Conservation (phyloP, 345 rosid species). For the Lepidium didymum region DNA sequence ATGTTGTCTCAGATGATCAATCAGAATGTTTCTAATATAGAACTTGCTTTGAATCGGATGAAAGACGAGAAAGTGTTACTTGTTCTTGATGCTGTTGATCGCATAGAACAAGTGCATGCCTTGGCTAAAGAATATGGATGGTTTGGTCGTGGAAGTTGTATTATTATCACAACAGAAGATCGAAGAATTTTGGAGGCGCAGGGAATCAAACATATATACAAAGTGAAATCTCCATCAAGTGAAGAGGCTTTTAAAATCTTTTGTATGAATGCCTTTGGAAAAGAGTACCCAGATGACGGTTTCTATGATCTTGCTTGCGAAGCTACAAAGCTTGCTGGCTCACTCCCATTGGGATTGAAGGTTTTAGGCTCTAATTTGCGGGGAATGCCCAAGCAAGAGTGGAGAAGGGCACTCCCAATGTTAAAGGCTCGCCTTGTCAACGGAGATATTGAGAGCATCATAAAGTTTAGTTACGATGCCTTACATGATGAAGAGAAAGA, state of each 20-base stretch:
- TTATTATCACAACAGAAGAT: not conserved
- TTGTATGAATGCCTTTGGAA: not conserved
- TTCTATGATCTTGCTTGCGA: not conserved
- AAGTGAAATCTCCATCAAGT: not conserved
- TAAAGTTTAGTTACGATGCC: conserved; percentile 26
- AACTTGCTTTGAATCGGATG: not conserved
- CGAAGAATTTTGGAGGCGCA: not conserved
- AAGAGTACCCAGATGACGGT: not conserved
- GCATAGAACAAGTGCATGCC: not conserved
- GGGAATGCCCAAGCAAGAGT: not conserved
- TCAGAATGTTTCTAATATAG: not conserved
- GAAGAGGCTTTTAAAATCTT: not conserved
- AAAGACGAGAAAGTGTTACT: not conserved
- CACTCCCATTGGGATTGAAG: conserved; percentile 29
- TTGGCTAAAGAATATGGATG: not conserved
- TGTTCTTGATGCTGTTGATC: not conserved
- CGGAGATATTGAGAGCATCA: not conserved
- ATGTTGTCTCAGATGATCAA: not conserved
- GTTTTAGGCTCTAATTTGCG: conserved; percentile 12
- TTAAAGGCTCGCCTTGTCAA: not conserved
- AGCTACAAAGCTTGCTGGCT: not conserved
- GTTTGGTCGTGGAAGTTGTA: not conserved
- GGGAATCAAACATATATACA: not conserved
- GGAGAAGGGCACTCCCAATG: conserved; percentile 9
- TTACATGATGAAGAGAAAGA: not conserved